Conservation (phyloP, 768 basidiomycete genomes). For the Boletus subcaerulescens region DNA sequence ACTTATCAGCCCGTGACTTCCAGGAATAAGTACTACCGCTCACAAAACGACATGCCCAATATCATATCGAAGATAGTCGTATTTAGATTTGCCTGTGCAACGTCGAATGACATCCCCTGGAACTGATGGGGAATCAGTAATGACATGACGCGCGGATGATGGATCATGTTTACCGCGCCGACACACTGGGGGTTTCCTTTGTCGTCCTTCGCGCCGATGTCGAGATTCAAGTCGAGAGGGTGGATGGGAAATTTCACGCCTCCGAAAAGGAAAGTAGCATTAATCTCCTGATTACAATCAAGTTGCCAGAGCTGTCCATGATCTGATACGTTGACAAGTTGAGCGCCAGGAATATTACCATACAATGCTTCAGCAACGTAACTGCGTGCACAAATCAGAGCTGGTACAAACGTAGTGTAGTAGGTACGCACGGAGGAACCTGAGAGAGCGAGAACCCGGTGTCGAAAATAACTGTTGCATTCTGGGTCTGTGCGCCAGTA, state of each 20-base stretch:
- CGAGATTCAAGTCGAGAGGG: constrained; percentile 55
- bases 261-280: constrained; percentile 61
- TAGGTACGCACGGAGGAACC: constrained; percentile 44
- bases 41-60: constrained; percentile 71
- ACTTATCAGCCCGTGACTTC: neutral
- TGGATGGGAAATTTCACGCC: constrained; percentile 59
- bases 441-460: constrained; percentile 70
- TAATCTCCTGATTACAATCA: constrained; percentile 62
- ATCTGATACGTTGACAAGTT: constrained; percentile 37
- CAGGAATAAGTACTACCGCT: constrained; percentile 23
- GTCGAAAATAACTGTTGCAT: constrained; percentile 62
- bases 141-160: neutral
- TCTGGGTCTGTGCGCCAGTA: constrained; percentile 38
- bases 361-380: constrained; percentile 61
- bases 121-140: constrained; percentile 42
- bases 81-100: constrained; percentile 15
- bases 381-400: constrained; percentile 31
- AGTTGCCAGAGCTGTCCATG: constrained; percentile 55
- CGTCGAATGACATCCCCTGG: constrained; percentile 59
- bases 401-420: constrained; percentile 5
- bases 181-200: constrained; percentile 33
- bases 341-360: constrained; percentile 49
- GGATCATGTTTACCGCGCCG: constrained; percentile 41
- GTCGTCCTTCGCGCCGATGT: constrained; percentile 8
- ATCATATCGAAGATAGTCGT: constrained; percentile 52